Conservation (phyloP, 345 rosid species). For the Citrus glauca region DNA sequence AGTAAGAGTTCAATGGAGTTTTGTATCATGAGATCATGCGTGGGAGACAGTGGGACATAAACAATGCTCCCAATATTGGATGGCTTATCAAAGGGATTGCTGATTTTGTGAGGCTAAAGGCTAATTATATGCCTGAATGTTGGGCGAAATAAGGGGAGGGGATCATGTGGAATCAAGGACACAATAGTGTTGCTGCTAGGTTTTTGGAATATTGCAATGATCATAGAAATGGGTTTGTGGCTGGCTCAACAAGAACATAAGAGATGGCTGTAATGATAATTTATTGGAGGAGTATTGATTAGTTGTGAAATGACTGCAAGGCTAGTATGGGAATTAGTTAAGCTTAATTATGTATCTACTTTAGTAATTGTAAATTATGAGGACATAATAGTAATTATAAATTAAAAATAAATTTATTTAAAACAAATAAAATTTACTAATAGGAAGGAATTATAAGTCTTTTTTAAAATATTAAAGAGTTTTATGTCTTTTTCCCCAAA, state of each 20-base stretch:
- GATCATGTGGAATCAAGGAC: slow-evolving; percentile 58
- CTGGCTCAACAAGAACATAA: slow-evolving; percentile 62
- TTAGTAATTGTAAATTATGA: too few relatives aligned
- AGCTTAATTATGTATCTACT: not conserved
- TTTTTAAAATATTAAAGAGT: too few relatives aligned
- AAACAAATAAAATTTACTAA: too few relatives aligned
- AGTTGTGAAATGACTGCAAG: slow-evolving; percentile 63
- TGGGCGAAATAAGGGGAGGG: slow-evolving; percentile 60
- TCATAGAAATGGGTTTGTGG: slow-evolving; percentile 51
- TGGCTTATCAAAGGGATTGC: slow-evolving; percentile 16
- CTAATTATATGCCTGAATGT: slow-evolving; percentile 7
- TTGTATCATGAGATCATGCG: slow-evolving; percentile 69
- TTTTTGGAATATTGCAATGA: slow-evolving; percentile 57
- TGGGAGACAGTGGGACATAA: slow-evolving; percentile 69
- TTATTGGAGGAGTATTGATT: slow-evolving; percentile 56
- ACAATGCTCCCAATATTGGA: slow-evolving; percentile 29
- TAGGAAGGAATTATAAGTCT: too few relatives aligned
- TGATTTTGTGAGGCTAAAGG: slow-evolving; percentile 19
- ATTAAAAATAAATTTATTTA: too few relatives aligned
- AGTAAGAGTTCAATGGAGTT: slow-evolving; percentile 46
- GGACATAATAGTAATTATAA: too few relatives aligned
- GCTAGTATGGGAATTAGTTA: slow-evolving; percentile 38
- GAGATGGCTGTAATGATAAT: slow-evolving; percentile 33
- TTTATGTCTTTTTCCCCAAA: too few relatives aligned
- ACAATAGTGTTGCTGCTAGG: slow-evolving; percentile 42